A percentile compares a stretch with the other conserved stretches of the same genome.
phyloP scores from a whole-genome alignment of 2,329 filamentous ascomycete species.

The Aspergillus brunneoviolaceus region DNA sequence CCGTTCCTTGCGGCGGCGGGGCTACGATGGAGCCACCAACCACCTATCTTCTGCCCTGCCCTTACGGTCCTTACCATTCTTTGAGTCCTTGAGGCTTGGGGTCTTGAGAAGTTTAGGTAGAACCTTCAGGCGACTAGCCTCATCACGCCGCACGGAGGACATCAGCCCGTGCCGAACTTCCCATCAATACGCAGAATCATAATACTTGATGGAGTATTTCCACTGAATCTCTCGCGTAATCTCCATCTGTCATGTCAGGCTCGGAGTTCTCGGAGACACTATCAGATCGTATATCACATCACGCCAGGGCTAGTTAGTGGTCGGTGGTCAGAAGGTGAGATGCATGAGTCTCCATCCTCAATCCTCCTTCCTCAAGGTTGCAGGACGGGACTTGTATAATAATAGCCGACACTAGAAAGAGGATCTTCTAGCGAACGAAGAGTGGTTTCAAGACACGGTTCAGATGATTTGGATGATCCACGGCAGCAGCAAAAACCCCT shows the following conservation, averaged over 20 bases:
- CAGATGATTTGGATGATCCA: background rate
- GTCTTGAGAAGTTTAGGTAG: background rate
- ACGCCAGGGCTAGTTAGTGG: background rate
- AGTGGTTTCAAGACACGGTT: background rate
- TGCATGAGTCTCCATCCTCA: background rate
- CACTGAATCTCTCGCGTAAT: slow-evolving; percentile 20
- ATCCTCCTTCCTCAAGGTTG: background rate
- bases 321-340: background rate
- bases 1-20: slow-evolving; percentile 1
- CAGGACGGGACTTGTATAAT: background rate
- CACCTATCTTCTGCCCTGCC: too few relatives aligned
- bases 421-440: background rate
- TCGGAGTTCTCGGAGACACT: background rate
- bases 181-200: slow-evolving; percentile 10
- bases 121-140: background rate
- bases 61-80: too few relatives aligned
- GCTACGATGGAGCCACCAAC: background rate
- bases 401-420: background rate
- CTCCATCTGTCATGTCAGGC: slow-evolving; percentile 9
- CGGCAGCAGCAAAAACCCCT: background rate
- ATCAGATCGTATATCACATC: background rate
- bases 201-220: too few relatives aligned
- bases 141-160: slow-evolving; percentile 10
- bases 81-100: too few relatives aligned
- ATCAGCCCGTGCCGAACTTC: slow-evolving; percentile 8